Conservation (phyloP, 192 early-diverging fungal species). For the Phycomyces nitens region DNA sequence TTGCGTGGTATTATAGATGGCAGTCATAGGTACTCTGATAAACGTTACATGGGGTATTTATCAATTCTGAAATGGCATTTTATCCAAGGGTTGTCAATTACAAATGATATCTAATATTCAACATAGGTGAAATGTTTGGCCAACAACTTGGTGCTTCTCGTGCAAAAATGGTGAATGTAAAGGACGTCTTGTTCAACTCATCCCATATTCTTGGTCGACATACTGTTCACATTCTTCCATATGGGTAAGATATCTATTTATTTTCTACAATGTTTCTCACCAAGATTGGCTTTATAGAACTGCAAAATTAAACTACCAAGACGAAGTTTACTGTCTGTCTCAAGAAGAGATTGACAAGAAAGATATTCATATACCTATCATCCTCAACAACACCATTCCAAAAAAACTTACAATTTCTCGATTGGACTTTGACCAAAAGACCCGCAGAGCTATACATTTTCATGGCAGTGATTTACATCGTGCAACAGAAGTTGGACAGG, state of each 20-base stretch:
- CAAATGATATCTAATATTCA: background rate
- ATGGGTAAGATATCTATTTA: conserved; percentile 23
- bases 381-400: conserved; percentile 42
- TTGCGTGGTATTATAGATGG: conserved; percentile 2
- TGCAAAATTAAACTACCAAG: conserved; percentile 43
- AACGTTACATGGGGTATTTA: conserved; percentile 5
- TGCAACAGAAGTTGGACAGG: conserved; percentile 33
- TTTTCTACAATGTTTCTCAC: too few relatives aligned
- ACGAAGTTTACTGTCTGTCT: conserved; percentile 46
- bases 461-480: conserved; percentile 25
- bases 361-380: conserved; percentile 32
- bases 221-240: conserved; percentile 43
- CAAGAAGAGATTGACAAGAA: conserved; percentile 20
- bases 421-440: conserved; percentile 32
- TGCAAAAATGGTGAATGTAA: conserved; percentile 25
- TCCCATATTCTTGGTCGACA: conserved; percentile 44
- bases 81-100: too few relatives aligned
- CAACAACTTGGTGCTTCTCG: conserved; percentile 31
- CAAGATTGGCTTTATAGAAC: conserved; percentile 29
- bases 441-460: conserved; percentile 5
- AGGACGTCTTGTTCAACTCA: conserved; percentile 35
- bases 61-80: too few relatives aligned
- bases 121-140: conserved; percentile 26
- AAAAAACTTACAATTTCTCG: conserved; percentile 20
- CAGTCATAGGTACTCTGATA: background rate